phyloP scores from a whole-genome alignment of 805 yeast species.

The Pichia pseudocactophila region DNA sequence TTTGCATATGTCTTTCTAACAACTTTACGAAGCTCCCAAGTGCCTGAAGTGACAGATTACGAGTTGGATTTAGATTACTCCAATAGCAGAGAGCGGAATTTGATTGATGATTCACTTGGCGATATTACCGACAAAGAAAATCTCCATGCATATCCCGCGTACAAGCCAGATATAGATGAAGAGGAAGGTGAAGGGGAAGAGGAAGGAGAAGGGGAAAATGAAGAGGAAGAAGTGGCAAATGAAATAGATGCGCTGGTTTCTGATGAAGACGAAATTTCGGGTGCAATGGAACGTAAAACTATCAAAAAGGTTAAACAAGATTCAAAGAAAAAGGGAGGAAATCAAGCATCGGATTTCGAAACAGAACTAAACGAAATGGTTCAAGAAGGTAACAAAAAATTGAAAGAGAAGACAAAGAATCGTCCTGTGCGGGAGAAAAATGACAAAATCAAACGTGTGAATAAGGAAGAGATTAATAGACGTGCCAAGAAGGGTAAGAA shows the following conservation, averaged over 20 bases:
- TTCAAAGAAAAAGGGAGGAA: neutral
- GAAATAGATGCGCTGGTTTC: too few relatives aligned
- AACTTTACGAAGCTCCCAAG: conserved; percentile 5
- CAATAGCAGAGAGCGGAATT: neutral
- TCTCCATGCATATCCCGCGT: too few relatives aligned
- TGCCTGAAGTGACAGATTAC: conserved; percentile 3
- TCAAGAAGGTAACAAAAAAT: conserved; percentile 1
- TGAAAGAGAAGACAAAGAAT: neutral
- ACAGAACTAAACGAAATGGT: conserved; percentile 4
- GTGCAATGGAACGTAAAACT: neutral
- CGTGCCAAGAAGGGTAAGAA: neutral
- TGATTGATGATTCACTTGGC: conserved; percentile 4
- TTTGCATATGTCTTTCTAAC: conserved; percentile 9
- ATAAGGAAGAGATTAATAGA: neutral
- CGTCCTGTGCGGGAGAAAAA: too few relatives aligned
- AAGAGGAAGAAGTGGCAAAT: conserved; percentile 7
- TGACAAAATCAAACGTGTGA: neutral
- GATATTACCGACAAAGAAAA: too few relatives aligned
- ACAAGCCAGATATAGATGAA: too few relatives aligned
- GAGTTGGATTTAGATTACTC: conserved; percentile 10
- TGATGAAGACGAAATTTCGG: neutral
- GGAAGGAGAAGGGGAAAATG: neutral
- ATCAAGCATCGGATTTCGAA: conserved; percentile 1
- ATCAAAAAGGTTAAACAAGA: too few relatives aligned
- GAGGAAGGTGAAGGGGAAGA: too few relatives aligned